A percentile compares a stretch with the other conserved stretches of the same genome.
These are phyloP conservation scores for Polyporus arcularius DNA, from an alignment of 768 basidiomycete genomes.

Conservation along the genomic window DNA sequence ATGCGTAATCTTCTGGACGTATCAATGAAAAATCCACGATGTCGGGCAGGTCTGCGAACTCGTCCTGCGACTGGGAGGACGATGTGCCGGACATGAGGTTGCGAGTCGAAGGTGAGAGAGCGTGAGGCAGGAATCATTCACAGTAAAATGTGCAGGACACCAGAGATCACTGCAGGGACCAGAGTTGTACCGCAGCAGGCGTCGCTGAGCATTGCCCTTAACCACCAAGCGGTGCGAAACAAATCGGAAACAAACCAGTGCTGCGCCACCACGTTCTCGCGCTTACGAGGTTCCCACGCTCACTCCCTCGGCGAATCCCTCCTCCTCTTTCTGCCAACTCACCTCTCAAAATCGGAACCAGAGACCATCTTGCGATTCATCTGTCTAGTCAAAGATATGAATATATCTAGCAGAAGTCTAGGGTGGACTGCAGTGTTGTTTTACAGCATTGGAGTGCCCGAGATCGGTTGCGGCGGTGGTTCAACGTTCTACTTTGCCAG, in stretches of 20 bases:
- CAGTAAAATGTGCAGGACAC: not conserved
- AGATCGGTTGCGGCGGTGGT: no score
- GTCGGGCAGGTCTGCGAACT: not conserved
- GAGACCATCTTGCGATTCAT: no score
- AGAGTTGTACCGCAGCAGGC: no score
- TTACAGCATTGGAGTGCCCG: no score
- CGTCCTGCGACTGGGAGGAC: not conserved
- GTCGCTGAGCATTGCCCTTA: not conserved
- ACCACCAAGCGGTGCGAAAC: not conserved
- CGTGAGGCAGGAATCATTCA: not conserved
- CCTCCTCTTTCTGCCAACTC: no score
- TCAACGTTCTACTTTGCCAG: no score
- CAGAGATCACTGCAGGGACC: not conserved
- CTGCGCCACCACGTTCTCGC: not conserved
- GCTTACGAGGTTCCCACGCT: not conserved
- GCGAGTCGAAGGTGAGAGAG: not conserved
- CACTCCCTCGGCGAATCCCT: no score
- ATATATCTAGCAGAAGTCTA: no score
- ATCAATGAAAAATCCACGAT: not conserved
- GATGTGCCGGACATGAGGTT: not conserved
- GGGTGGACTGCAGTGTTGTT: no score
- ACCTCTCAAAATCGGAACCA: no score
- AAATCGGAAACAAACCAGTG: no score
- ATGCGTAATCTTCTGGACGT: not conserved
- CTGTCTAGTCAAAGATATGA: no score